Base-by-base conservation (phyloP, 176 grass and related monocot species). In the Raddia guianensis region DNA sequence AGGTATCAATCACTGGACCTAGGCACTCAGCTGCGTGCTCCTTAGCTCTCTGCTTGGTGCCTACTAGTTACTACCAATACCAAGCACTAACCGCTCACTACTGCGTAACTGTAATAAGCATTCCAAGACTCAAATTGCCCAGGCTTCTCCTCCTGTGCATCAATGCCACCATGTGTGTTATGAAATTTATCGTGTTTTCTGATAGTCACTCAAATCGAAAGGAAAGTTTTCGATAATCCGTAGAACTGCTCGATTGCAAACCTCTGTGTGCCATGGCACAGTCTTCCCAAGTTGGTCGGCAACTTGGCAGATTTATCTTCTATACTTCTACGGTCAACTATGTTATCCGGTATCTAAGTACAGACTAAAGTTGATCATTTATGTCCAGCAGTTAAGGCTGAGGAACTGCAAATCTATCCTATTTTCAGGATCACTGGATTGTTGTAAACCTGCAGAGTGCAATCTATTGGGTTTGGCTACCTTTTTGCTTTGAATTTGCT, bases 1-100 rank as follows among this genome's bases (percentile, higher is more conserved):
- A 95, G 95, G 92, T 93, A 78, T 21, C 1, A 72, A 77, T 4
- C 35, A 4, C 51, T 47, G 40, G 43, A 9, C 43, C 20, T 9
- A 56, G 18, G 40, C 20, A 9, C 43, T 46, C 18, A 56, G 18
- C 54, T 56, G 54, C 54, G 19, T 57, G 54, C 54, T 57, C 18
- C 16, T 57, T 57, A 57, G 54, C 16, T 57, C 54, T 57, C 11
- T 68, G 18, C 16, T 47, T 7, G 10, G 18, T 76, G 40, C 55
- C 47, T 72, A 16, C 7, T 35, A 33, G 27, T 12, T 15, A 5
- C 44, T 47, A 18, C 27, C 27, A 27, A 27, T 27, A 27, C 27
- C 27, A 27, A 27, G 27, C 1, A 27, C 48, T 47, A 9, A 18
- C 40, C 47, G 48, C n/a, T 71, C 14, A 16, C 66, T 33, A 5